Percentiles rank a stretch among this genome's conserved stretches.
Evolutionary conservation across 257 asterid species (phyloP).

Genomic region (Rehmannia glutinosa): DNA sequence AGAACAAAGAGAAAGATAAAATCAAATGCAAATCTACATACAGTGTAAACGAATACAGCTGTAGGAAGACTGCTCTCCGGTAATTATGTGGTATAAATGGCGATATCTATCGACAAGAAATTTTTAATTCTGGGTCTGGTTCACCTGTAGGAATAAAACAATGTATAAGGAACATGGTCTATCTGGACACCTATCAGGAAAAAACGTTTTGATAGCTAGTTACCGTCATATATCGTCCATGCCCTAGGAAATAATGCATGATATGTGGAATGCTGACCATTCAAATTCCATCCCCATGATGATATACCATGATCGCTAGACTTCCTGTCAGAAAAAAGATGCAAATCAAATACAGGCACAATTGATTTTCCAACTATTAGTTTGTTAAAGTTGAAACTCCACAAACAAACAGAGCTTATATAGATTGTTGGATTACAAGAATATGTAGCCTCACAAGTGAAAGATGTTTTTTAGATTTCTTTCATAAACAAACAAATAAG

Average conservation of each 20-base stretch:
- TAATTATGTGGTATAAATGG: conserved; percentile 97
- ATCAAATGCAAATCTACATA: conserved; percentile 33
- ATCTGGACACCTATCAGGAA: conserved; percentile 8
- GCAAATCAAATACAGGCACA: not conserved
- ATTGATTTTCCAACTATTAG: not conserved
- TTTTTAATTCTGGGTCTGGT: conserved; percentile 94
- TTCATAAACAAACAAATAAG: too few relatives aligned
- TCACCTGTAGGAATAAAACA: conserved; percentile 59
- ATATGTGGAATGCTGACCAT: conserved; percentile 94
- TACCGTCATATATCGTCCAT: conserved; percentile 97
- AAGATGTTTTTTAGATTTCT: too few relatives aligned
- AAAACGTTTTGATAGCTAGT: conserved; percentile 1
- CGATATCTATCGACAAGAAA: conserved; percentile 96
- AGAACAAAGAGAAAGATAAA: not conserved
- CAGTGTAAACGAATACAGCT: conserved; percentile 93
- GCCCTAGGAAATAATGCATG: conserved; percentile 98
- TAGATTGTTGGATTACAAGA: not conserved
- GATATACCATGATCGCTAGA: conserved; percentile 86
- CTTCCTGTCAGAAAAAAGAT: conserved; percentile 47
- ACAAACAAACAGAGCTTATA: not conserved
- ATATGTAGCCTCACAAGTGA: not conserved
- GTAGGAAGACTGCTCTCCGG: conserved; percentile 99
- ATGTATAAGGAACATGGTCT: conserved; percentile 1
- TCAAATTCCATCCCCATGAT: conserved; percentile 99
- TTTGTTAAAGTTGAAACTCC: conserved; percentile 5